Evolutionary conservation across 164 flowering plant species (phyloP).

Genomic region (Aristolochia fimbriata): DNA sequence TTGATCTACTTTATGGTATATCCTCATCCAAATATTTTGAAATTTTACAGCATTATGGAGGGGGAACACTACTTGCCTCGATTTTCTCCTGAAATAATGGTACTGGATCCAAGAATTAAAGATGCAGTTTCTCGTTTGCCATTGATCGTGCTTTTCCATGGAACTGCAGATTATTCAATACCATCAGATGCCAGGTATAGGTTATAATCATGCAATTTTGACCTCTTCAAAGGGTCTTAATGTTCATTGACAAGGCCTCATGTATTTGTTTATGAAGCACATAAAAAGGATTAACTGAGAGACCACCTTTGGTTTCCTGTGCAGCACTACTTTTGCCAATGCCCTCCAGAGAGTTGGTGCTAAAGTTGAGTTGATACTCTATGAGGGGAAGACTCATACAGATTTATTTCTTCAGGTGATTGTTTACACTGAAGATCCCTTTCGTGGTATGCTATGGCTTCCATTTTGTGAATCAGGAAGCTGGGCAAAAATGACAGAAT

Average conservation of each 20-base stretch:
- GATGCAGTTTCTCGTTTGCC: conserved; percentile 57
- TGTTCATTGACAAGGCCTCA: too few relatives aligned
- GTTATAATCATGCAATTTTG: background rate
- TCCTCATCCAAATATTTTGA: conserved; percentile 4
- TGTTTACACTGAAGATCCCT: background rate
- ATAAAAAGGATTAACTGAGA: too few relatives aligned
- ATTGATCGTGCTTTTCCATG: conserved; percentile 69
- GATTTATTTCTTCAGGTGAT: conserved; percentile 88
- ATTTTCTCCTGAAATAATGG: conserved; percentile 72
- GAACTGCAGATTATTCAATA: conserved; percentile 74
- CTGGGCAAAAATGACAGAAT: background rate
- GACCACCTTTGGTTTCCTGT: conserved; percentile 4
- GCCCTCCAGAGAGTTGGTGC: conserved; percentile 57
- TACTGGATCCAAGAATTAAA: conserved; percentile 39
- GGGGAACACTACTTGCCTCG: conserved; percentile 56
- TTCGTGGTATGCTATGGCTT: background rate
- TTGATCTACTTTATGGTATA: background rate
- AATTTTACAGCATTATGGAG: conserved; percentile 80
- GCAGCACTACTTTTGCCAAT: conserved; percentile 61
- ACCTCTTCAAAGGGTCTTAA: too few relatives aligned
- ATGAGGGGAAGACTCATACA: conserved; percentile 83
- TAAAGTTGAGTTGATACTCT: conserved; percentile 53
- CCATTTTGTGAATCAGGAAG: background rate
- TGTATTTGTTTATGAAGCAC: too few relatives aligned
- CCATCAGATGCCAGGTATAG: conserved; percentile 74